Evolutionary conservation across 2,329 filamentous ascomycete species (phyloP).

Genomic region (Fragosphaeria purpurea): DNA sequence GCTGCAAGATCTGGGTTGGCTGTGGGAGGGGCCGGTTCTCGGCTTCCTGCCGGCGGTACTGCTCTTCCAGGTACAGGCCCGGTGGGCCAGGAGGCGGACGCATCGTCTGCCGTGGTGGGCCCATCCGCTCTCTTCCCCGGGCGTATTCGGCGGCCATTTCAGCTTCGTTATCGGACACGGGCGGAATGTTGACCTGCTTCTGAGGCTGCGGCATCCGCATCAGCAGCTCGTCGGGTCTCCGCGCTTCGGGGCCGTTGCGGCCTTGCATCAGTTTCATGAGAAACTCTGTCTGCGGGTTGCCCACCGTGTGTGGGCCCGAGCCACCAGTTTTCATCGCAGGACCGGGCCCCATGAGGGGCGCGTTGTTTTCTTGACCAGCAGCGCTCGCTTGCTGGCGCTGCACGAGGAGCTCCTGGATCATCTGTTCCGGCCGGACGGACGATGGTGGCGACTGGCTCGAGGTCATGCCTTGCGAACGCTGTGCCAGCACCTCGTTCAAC

Average conservation of each 20-base stretch:
- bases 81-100: slow-evolving; percentile 36
- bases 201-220: slow-evolving; percentile 44
- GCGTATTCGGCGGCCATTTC: slow-evolving; percentile 31
- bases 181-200: slow-evolving; percentile 36
- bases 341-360: slow-evolving; percentile 17
- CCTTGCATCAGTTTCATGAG: slow-evolving; percentile 73
- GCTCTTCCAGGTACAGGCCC: slow-evolving; percentile 41
- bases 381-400: slow-evolving; percentile 47
- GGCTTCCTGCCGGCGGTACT: slow-evolving; percentile 38
- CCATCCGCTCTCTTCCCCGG: slow-evolving; percentile 3
- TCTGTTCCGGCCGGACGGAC: slow-evolving; percentile 43
- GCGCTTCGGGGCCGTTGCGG: slow-evolving; percentile 38
- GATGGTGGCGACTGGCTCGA: slow-evolving; percentile 29
- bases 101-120: slow-evolving; percentile 29
- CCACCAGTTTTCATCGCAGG: background rate
- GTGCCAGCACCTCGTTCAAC: slow-evolving; percentile 17
- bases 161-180: slow-evolving; percentile 37
- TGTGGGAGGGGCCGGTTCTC: slow-evolving; percentile 37
- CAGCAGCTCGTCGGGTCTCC: slow-evolving; percentile 41
- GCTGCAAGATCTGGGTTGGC: slow-evolving; percentile 55
- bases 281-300: slow-evolving; percentile 66
- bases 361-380: slow-evolving; percentile 26
- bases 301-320: too few relatives aligned
- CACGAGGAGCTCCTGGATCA: slow-evolving; percentile 49
- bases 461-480: slow-evolving; percentile 34